Evolutionary conservation across 371 early-diverging fungal species (phyloP).

Genomic region (Smittium culicis): DNA sequence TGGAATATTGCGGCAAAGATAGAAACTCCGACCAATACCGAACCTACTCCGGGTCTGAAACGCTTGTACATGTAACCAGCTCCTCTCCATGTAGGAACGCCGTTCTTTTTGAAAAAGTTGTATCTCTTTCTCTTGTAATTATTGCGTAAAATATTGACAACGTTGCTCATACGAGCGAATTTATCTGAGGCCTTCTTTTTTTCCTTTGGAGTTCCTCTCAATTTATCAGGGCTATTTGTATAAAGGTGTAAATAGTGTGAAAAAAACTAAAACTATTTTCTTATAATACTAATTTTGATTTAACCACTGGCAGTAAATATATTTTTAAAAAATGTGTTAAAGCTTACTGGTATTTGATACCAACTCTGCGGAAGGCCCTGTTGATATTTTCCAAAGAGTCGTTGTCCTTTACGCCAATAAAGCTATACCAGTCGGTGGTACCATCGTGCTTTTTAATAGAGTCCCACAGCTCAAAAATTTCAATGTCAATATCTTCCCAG

Average conservation of each 20-base stretch:
- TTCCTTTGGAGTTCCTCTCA: slow-evolving; percentile 7
- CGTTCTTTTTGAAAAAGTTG: slow-evolving; percentile 71
- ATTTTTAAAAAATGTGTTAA: slow-evolving; percentile 16
- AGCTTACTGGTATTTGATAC: slow-evolving; percentile 82
- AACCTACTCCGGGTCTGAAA: slow-evolving; percentile 60
- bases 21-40: slow-evolving; percentile 41
- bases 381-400: slow-evolving; percentile 63
- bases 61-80: slow-evolving; percentile 65
- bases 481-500: slow-evolving; percentile 47
- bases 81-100: slow-evolving; percentile 79
- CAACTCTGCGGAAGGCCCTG: slow-evolving; percentile 76
- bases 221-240: slow-evolving; percentile 11
- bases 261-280: not conserved
- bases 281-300: no score
- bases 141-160: slow-evolving; percentile 54
- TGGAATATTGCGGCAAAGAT: slow-evolving; percentile 45
- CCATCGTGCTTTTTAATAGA: slow-evolving; percentile 46
- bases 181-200: slow-evolving; percentile 9
- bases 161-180: slow-evolving; percentile 51
- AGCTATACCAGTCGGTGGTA: slow-evolving; percentile 46
- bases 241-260: not conserved
- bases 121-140: slow-evolving; percentile 53
- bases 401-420: slow-evolving; percentile 44
- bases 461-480: slow-evolving; percentile 73
- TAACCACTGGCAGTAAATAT: no score